Percentiles rank a stretch among this genome's conserved stretches.
These are phyloP conservation scores for Leucosporidium scottii DNA, from an alignment of 768 basidiomycete species.

Conservation along the genomic window DNA sequence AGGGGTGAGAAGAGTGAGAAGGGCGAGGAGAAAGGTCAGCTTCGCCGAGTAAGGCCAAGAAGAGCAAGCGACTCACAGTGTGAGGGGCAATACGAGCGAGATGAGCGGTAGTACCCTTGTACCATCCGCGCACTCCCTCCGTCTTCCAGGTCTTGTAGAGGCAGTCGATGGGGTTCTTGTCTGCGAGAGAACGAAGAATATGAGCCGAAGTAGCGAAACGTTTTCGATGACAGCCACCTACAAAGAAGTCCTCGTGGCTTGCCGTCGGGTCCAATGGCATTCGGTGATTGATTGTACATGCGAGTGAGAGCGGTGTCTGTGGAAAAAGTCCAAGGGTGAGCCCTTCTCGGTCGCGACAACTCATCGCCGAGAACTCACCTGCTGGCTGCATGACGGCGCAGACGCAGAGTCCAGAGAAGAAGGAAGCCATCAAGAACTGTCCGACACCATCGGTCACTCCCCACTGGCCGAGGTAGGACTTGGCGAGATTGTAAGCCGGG, in stretches of 20 bases:
- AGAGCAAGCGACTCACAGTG: slow-evolving; percentile 16
- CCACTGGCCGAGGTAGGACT: slow-evolving; percentile 62
- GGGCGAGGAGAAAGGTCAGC: neutral
- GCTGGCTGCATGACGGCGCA: slow-evolving; percentile 79
- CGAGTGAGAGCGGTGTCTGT: slow-evolving; percentile 65
- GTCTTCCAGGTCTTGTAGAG: slow-evolving; percentile 88
- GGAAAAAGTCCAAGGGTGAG: slow-evolving; percentile 38
- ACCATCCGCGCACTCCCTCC: slow-evolving; percentile 89
- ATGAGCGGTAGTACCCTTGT: slow-evolving; percentile 94
- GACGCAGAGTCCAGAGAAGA: slow-evolving; percentile 84
- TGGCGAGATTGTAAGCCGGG: slow-evolving; percentile 91
- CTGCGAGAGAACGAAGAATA: slow-evolving; percentile 39
- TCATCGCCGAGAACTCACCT: slow-evolving; percentile 45
- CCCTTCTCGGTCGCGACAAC: slow-evolving; percentile 9
- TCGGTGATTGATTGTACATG: slow-evolving; percentile 92
- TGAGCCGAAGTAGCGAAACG: too few relatives aligned
- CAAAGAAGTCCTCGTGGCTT: slow-evolving; percentile 45
- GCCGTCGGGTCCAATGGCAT: slow-evolving; percentile 57
- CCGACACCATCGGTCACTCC: slow-evolving; percentile 70
- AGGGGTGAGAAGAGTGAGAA: neutral
- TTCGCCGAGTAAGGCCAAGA: neutral
- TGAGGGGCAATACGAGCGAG: slow-evolving; percentile 41
- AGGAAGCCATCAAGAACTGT: slow-evolving; percentile 81
- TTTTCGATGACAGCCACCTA: neutral
- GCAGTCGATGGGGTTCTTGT: slow-evolving; percentile 90